phyloP scores from a whole-genome alignment of 768 basidiomycete genomes.

The Pilatotrama ljubarskyi region DNA sequence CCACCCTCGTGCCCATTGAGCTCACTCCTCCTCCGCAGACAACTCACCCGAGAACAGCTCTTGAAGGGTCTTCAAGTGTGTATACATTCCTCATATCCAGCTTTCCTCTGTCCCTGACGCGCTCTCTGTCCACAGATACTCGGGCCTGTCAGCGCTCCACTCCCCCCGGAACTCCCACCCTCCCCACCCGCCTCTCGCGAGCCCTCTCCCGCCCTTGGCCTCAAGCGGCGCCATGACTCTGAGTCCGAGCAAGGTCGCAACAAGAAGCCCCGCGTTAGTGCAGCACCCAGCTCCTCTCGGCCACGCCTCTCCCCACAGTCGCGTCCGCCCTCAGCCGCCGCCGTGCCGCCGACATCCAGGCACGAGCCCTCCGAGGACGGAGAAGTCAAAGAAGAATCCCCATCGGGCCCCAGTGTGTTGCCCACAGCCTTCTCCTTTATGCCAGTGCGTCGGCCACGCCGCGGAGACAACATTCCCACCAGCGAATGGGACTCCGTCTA shows the following conservation, averaged over 20 bases:
- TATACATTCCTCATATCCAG: conserved; percentile 5
- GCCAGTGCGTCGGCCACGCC: conserved; percentile 68
- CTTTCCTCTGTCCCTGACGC: conserved; percentile 17
- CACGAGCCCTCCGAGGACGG: conserved; percentile 47
- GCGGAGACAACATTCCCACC: conserved; percentile 44
- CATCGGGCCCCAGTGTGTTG: not conserved
- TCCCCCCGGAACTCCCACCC: conserved; percentile 46
- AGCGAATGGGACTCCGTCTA: conserved; percentile 62
- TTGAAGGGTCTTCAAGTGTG: conserved; percentile 42
- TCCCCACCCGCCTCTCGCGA: conserved; percentile 47
- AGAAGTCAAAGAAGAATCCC: conserved; percentile 44
- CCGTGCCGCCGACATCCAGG: conserved; percentile 29
- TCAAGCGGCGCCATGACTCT: conserved; percentile 41
- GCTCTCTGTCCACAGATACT: conserved; percentile 37
- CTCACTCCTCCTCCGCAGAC: conserved; percentile 24
- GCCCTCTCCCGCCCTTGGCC: conserved; percentile 40
- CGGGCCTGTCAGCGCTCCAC: conserved; percentile 39
- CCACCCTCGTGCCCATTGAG: conserved; percentile 24
- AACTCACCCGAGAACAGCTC: conserved; percentile 35
- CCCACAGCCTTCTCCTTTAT: conserved; percentile 26
- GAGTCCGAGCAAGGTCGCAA: conserved; percentile 28
- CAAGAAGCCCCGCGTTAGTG: conserved; percentile 34
- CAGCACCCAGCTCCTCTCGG: conserved; percentile 18
- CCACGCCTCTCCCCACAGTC: conserved; percentile 31
- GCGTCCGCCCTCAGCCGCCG: conserved; percentile 26